Conservation (phyloP, 2,329 filamentous ascomycete genomes). For the Elsinoe necatrix region DNA sequence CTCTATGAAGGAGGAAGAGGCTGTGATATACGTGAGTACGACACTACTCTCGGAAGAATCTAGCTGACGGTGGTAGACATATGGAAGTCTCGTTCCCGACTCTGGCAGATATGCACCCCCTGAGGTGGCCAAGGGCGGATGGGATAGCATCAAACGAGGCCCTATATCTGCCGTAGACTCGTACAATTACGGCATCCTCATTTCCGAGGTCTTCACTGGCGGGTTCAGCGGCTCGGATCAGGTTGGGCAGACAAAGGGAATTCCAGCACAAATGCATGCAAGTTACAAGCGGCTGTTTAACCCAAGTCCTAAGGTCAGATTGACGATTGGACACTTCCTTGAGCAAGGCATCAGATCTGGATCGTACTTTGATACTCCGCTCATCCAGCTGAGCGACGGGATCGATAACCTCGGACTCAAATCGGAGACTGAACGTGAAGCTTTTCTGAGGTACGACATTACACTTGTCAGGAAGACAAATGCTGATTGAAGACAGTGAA, state of each 20-base stretch:
- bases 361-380: conserved; percentile 83
- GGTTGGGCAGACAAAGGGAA: conserved; percentile 72
- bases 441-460: conserved; percentile 59
- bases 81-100: conserved; percentile 80
- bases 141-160: conserved; percentile 79
- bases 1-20: conserved; percentile 92
- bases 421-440: conserved; percentile 70
- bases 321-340: conserved; percentile 76
- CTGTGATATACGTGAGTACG: conserved; percentile 67
- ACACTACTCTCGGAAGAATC: neutral
- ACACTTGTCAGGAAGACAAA: neutral
- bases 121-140: conserved; percentile 77
- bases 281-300: conserved; percentile 87
- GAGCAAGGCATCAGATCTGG: conserved; percentile 77
- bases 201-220: conserved; percentile 89
- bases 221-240: conserved; percentile 69
- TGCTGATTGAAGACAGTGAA: conserved; percentile 43
- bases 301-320: conserved; percentile 76
- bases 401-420: conserved; percentile 91
- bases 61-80: conserved; percentile 49
- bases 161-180: conserved; percentile 77
- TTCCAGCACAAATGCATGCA: conserved; percentile 80
- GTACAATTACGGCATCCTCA: conserved; percentile 73
- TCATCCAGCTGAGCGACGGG: conserved; percentile 87
- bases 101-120: conserved; percentile 76